Percentiles rank a stretch among this genome's conserved stretches.
phyloP scores from a whole-genome alignment of 2,329 filamentous ascomycete species.

The Epichloe bromicola region DNA sequence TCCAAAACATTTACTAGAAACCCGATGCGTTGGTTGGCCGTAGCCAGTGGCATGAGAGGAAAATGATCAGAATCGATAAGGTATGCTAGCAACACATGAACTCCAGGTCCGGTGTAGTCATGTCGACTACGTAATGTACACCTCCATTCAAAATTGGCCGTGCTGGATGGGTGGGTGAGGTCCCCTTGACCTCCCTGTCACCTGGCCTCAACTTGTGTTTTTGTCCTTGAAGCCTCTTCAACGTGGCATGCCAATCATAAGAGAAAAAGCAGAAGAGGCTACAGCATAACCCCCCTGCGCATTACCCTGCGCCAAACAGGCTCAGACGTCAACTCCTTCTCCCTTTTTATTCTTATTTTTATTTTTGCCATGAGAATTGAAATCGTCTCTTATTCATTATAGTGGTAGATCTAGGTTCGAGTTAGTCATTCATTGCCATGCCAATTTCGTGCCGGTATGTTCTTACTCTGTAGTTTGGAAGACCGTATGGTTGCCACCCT shows the following conservation, averaged over 20 bases:
- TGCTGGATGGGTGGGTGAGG: not conserved
- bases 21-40: too few relatives aligned
- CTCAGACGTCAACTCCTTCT: not conserved
- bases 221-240: not conserved
- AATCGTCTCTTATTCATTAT: conserved; percentile 58
- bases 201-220: not conserved
- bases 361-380: not conserved
- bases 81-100: conserved; percentile 12
- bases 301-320: not conserved
- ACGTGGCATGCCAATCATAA: not conserved
- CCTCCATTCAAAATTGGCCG: too few relatives aligned
- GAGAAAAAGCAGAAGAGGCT: not conserved
- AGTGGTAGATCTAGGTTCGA: conserved; percentile 61
- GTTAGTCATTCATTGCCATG: not conserved
- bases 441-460: conserved; percentile 14
- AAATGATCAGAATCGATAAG: not conserved
- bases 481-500: conserved; percentile 73
- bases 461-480: conserved; percentile 90
- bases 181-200: not conserved
- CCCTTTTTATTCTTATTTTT: not conserved
- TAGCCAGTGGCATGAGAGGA: too few relatives aligned
- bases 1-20: too few relatives aligned
- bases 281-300: not conserved
- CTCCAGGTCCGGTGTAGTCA: conserved; percentile 5
- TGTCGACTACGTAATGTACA: not conserved